Conservation (phyloP, 2,329 filamentous ascomycete genomes). For the Gaeumannomyces tritici region DNA sequence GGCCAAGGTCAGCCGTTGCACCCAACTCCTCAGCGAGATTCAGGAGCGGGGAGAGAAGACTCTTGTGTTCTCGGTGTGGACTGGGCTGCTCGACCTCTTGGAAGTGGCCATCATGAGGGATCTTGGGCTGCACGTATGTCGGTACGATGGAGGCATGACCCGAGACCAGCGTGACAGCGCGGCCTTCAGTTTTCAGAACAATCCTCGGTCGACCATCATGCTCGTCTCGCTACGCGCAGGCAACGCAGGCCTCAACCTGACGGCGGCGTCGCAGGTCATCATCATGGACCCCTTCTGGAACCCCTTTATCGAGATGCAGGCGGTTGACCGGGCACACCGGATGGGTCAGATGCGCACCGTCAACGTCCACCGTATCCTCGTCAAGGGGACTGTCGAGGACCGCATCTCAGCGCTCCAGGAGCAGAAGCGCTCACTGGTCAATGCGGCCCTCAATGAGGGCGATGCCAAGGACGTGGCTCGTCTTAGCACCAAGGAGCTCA, state of each 20-base stretch:
- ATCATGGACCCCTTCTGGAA: slow-evolving; percentile 95
- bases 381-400: slow-evolving; percentile 75
- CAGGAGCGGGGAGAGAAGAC: slow-evolving; percentile 56
- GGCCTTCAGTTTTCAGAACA: slow-evolving; percentile 54
- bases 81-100: slow-evolving; percentile 66
- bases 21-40: slow-evolving; percentile 49
- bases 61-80: slow-evolving; percentile 77
- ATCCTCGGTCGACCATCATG: slow-evolving; percentile 55
- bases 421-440: slow-evolving; percentile 67
- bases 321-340: slow-evolving; percentile 79
- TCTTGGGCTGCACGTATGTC: slow-evolving; percentile 45
- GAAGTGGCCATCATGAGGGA: slow-evolving; percentile 57
- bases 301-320: slow-evolving; percentile 85
- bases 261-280: slow-evolving; percentile 74
- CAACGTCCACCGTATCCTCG: slow-evolving; percentile 69
- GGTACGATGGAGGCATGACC: slow-evolving; percentile 71
- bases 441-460: slow-evolving; percentile 69
- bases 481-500: slow-evolving; percentile 56
- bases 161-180: slow-evolving; percentile 55
- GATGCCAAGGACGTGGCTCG: slow-evolving; percentile 57
- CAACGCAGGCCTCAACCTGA: slow-evolving; percentile 79
- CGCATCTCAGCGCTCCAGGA: slow-evolving; percentile 73
- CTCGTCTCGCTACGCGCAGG: slow-evolving; percentile 72
- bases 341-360: slow-evolving; percentile 72
- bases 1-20: slow-evolving; percentile 61